phyloP scores from a whole-genome alignment of 1,284 basidiomycete species.

The Heterobasidion occidentale region DNA sequence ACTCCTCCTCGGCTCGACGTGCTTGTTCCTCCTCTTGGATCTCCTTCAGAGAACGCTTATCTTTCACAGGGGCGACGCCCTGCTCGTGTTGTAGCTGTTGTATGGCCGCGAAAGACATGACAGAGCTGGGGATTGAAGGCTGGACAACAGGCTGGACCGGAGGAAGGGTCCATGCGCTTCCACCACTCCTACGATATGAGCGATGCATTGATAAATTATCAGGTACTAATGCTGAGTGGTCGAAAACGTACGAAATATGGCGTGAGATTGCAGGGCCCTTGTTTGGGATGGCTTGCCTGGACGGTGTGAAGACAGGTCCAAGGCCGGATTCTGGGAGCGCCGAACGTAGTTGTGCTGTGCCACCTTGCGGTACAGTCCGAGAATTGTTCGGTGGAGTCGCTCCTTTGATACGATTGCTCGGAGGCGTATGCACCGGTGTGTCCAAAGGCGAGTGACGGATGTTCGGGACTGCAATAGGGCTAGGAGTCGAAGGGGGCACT shows the following conservation, averaged over 20 bases:
- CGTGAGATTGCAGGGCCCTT: constrained; percentile 25
- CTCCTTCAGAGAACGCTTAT: constrained; percentile 62
- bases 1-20: constrained; percentile 63
- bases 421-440: neutral
- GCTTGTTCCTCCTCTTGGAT: constrained; percentile 81
- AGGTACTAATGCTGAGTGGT: neutral
- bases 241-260: constrained; percentile 40
- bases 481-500: neutral
- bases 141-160: constrained; percentile 37
- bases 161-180: constrained; percentile 47
- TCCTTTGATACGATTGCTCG: neutral
- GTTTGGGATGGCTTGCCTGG: constrained; percentile 30
- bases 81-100: constrained; percentile 70
- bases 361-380: neutral
- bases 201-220: neutral
- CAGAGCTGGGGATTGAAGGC: constrained; percentile 24
- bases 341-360: constrained; percentile 8
- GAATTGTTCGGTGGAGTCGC: neutral
- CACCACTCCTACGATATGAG: constrained; percentile 25
- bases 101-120: constrained; percentile 74
- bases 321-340: constrained; percentile 24
- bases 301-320: constrained; percentile 55
- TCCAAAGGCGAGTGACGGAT: neutral
- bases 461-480: too few relatives aligned
- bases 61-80: constrained; percentile 30